phyloP scores from a whole-genome alignment of 768 basidiomycete species.

The Pleurotus cornucopiae region DNA sequence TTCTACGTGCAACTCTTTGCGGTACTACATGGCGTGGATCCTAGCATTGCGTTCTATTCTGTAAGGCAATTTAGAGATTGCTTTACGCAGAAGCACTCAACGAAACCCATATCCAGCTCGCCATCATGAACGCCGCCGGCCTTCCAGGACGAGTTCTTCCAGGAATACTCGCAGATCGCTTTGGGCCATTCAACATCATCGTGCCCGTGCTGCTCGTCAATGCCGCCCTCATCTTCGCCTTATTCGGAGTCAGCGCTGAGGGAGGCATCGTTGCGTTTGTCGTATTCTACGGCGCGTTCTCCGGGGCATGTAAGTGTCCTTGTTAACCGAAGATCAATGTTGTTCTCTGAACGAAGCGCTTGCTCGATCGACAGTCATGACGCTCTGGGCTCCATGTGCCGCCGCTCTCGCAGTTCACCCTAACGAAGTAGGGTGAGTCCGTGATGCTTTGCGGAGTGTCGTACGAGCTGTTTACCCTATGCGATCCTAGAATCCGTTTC shows the following conservation, averaged over 20 bases:
- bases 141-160: conserved; percentile 21
- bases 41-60: conserved; percentile 23
- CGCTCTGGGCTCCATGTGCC: background rate
- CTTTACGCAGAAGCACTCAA: conserved; percentile 9
- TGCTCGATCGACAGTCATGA: background rate
- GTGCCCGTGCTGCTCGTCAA: conserved; percentile 21
- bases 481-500: background rate
- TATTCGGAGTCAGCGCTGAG: conserved; percentile 27
- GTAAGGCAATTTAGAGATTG: conserved; percentile 13
- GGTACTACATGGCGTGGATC: conserved; percentile 21
- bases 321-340: background rate
- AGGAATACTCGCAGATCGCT: conserved; percentile 15
- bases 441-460: background rate
- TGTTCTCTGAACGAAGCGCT: background rate
- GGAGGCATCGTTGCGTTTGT: conserved; percentile 29
- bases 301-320: conserved; percentile 22
- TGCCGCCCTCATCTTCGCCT: conserved; percentile 27
- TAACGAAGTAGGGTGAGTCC: background rate
- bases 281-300: conserved; percentile 36
- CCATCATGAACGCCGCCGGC: conserved; percentile 20
- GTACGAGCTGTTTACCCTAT: no score
- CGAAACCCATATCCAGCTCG: conserved; percentile 4
- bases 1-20: conserved; percentile 35
- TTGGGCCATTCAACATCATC: conserved; percentile 22
- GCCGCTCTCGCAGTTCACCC: background rate